Evolutionary conservation across 2,329 filamentous ascomycete species (phyloP), one percentile per base, ranked within the genome.

Genomic region (Lachnellula arida): DNA sequence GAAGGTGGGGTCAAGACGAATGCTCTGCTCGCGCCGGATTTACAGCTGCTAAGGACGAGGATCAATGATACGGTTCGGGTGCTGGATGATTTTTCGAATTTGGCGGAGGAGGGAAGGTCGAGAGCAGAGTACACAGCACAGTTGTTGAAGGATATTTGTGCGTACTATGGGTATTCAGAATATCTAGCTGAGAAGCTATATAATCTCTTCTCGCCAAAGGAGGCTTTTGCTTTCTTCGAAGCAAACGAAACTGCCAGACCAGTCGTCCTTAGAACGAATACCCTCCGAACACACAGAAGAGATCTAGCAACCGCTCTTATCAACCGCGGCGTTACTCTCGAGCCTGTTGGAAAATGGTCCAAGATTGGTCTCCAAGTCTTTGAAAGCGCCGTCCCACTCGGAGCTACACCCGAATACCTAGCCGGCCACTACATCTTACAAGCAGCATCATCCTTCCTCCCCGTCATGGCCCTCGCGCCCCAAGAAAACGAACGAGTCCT

Each of bases 181-280:
- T 97, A 88, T 75, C 81, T 99, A n/a, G 94, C 92, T 4, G 90
- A 96, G 74, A 99, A 97, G 79, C 85, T 99, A 15, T 91, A 92
- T 76, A 87, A 88, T 68, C 84, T 99, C 6, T 97, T 99, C 75
- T 85, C 91, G 1, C 90, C 94, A 0, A 86, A 88, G 65, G 94
- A 99, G 76, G 94, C 94, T 0, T 95, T 97, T 65, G 92, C 92
- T 53, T 99, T 99, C 75, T 97, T 99, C 76, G 94, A 99, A 76
- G 93, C 93, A 67, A 99, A 99, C 84, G 94, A 99, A 76, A 91
- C 89, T 28, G 85, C 91, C 14, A 85, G 94, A 51, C 94, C 94
- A 4, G 86, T 99, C 56, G 94, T 99, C 63, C 95, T 99, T 70
- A 87, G 94, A 68, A 97, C 94, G 60, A 99, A 99, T 75, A 99